Conservation (phyloP, 2,329 filamentous ascomycete genomes). For the Xylariaceae sp. region DNA sequence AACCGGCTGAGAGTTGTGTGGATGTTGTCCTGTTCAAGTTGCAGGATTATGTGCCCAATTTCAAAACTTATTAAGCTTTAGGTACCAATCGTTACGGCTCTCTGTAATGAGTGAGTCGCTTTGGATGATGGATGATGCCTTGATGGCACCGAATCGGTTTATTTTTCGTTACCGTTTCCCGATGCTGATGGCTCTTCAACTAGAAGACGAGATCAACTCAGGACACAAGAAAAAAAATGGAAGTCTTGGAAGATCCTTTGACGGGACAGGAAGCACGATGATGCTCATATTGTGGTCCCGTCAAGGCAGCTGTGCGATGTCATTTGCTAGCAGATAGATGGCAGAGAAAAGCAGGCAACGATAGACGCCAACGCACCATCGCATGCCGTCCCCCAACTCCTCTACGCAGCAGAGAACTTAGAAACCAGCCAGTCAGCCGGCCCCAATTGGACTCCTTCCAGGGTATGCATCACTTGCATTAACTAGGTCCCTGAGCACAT, state of each 20-base stretch:
- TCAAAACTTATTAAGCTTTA: constrained; percentile 28
- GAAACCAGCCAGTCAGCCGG: constrained; percentile 5
- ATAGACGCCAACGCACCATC: constrained; percentile 31
- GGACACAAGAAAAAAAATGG: constrained; percentile 1
- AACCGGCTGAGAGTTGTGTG: not conserved
- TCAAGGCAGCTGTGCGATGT: constrained; percentile 12
- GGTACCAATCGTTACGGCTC: constrained; percentile 33
- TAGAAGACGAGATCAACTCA: constrained; percentile 11
- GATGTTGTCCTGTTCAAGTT: constrained; percentile 18
- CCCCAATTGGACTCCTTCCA: constrained; percentile 23
- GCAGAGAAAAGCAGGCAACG: constrained; percentile 25
- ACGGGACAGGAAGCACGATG: constrained; percentile 17
- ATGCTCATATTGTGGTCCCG: constrained; percentile 19
- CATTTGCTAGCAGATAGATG: constrained; percentile 28
- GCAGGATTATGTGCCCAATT: constrained; percentile 33
- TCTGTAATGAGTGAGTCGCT: constrained; percentile 20
- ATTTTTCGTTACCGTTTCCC: constrained; percentile 5
- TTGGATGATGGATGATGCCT: constrained; percentile 1
- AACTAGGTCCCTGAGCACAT: constrained; percentile 17
- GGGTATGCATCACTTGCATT: constrained; percentile 29
- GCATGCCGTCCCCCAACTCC: constrained; percentile 19
- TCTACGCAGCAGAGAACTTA: constrained; percentile 10
- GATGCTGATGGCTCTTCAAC: constrained; percentile 7
- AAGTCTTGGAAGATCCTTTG: constrained; percentile 5
- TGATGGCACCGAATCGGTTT: not conserved